These are phyloP conservation scores for Ophiostoma sp. DNA, from an alignment of 2,329 filamentous ascomycete genomes.

Conservation along the genomic window DNA sequence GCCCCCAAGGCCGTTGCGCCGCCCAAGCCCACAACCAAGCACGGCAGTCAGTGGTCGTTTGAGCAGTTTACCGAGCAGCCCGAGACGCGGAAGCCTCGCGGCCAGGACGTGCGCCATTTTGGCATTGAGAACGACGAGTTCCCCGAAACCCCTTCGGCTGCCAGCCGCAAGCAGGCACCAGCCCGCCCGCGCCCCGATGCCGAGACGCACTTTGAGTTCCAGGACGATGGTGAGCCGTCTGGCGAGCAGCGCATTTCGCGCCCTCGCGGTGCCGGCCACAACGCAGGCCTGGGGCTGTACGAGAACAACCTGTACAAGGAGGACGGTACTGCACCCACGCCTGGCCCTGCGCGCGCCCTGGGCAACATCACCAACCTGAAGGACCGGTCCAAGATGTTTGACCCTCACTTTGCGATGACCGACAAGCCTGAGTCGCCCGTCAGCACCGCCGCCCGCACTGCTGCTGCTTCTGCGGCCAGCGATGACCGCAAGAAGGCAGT, in stretches of 20 bases:
- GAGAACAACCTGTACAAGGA: slow-evolving; percentile 67
- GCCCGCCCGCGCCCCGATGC: slow-evolving; percentile 71
- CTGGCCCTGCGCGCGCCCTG: slow-evolving; percentile 44
- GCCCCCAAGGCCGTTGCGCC: slow-evolving; percentile 39
- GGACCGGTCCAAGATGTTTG: slow-evolving; percentile 70
- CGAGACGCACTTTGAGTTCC: slow-evolving; percentile 76
- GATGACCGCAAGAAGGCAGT: slow-evolving; percentile 63
- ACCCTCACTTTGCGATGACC: slow-evolving; percentile 68
- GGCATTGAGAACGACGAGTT: slow-evolving; percentile 63
- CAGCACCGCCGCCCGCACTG: slow-evolving; percentile 12
- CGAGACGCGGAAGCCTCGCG: slow-evolving; percentile 55
- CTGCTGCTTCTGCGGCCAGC: slow-evolving; percentile 41
- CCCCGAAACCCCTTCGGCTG: slow-evolving; percentile 47
- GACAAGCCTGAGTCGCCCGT: slow-evolving; percentile 54
- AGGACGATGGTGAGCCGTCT: slow-evolving; percentile 63
- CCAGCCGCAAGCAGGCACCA: slow-evolving; percentile 47
- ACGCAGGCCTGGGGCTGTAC: slow-evolving; percentile 67
- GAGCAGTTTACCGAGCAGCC: slow-evolving; percentile 74
- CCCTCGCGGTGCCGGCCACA: slow-evolving; percentile 53
- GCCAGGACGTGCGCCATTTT: slow-evolving; percentile 73
- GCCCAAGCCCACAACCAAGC: slow-evolving; percentile 52
- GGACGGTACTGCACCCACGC: slow-evolving; percentile 41
- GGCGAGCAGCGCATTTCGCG: slow-evolving; percentile 43
- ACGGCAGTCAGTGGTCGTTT: slow-evolving; percentile 77
- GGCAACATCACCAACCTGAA: slow-evolving; percentile 67